Evolutionary conservation across 768 basidiomycete species (phyloP).

Genomic region (Phanerochaete sordida): DNA sequence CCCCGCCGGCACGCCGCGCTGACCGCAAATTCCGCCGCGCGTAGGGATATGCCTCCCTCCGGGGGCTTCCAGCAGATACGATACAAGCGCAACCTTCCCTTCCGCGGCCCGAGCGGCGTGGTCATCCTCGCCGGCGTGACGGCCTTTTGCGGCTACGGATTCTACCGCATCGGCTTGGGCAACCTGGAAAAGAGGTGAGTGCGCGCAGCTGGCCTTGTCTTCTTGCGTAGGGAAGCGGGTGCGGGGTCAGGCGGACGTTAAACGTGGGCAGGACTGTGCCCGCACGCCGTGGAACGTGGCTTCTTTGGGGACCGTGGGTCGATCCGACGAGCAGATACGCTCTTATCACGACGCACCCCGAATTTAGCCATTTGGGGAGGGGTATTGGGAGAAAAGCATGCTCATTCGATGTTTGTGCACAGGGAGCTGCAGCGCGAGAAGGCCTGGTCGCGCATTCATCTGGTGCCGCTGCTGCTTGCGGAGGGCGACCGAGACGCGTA

Average conservation of each 20-base stretch:
- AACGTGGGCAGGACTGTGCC: slow-evolving; percentile 53
- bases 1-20: slow-evolving; percentile 9
- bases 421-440: slow-evolving; percentile 94
- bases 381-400: slow-evolving; percentile 41
- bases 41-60: slow-evolving; percentile 91
- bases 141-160: slow-evolving; percentile 84
- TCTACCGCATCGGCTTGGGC: slow-evolving; percentile 87
- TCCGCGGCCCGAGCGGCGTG: slow-evolving; percentile 81
- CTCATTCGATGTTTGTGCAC: slow-evolving; percentile 37
- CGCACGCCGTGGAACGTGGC: slow-evolving; percentile 73
- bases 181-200: slow-evolving; percentile 91
- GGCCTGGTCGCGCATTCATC: slow-evolving; percentile 93
- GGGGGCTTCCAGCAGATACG: slow-evolving; percentile 91
- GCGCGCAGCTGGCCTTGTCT: neutral
- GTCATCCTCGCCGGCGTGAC: slow-evolving; percentile 85
- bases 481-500: slow-evolving; percentile 92
- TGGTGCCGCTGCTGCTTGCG: slow-evolving; percentile 87
- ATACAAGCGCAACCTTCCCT: slow-evolving; percentile 94
- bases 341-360: slow-evolving; percentile 38
- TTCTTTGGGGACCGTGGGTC: slow-evolving; percentile 30
- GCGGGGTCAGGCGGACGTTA: slow-evolving; percentile 57
- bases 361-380: slow-evolving; percentile 18
- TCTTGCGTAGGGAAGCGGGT: slow-evolving; percentile 8
- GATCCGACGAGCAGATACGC: slow-evolving; percentile 60
- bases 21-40: slow-evolving; percentile 14